phyloP scores from a whole-genome alignment of 1,284 basidiomycete genomes.

The Sporisorium exsertum region DNA sequence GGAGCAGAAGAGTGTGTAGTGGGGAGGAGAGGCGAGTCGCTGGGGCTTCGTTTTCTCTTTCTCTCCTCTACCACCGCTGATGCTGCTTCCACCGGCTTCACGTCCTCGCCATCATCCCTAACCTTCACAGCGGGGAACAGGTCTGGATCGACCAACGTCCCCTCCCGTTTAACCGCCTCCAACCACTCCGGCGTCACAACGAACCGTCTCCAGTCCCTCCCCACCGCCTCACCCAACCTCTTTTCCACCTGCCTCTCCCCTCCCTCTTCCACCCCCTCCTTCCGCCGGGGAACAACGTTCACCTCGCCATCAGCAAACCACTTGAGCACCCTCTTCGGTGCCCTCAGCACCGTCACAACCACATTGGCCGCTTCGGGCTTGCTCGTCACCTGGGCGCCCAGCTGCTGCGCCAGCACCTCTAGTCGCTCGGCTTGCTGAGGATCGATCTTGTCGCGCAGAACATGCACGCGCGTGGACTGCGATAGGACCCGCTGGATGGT shows the following conservation, averaged over 20 bases:
- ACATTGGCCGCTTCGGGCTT: conserved; percentile 27
- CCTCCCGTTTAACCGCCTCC: conserved; percentile 12
- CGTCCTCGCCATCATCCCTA: background rate
- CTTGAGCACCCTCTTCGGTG: conserved; percentile 44
- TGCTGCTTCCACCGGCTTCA: background rate
- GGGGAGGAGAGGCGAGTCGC: conserved; percentile 24
- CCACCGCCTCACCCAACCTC: conserved; percentile 21
- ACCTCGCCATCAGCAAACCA: conserved; percentile 22
- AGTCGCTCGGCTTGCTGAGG: background rate
- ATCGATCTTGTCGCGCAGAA: conserved; percentile 43
- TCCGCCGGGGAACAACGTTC: conserved; percentile 11
- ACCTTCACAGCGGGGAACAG: conserved; percentile 24
- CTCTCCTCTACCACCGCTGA: background rate
- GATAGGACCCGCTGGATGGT: conserved; percentile 22
- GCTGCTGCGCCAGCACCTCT: conserved; percentile 18
- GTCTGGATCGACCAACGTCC: conserved; percentile 46
- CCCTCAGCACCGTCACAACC: conserved; percentile 34
- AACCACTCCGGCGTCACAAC: conserved; percentile 41
- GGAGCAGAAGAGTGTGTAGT: background rate
- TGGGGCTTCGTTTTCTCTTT: conserved; percentile 26
- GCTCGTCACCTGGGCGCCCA: conserved; percentile 42
- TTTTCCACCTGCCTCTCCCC: background rate
- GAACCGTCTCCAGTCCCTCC: conserved; percentile 41
- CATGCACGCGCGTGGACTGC: conserved; percentile 40
- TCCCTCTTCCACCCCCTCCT: background rate